A percentile compares a stretch with the other conserved stretches of the same genome.
phyloP scores from a whole-genome alignment of 305 asterid species.

The Ruellia speciosa region DNA sequence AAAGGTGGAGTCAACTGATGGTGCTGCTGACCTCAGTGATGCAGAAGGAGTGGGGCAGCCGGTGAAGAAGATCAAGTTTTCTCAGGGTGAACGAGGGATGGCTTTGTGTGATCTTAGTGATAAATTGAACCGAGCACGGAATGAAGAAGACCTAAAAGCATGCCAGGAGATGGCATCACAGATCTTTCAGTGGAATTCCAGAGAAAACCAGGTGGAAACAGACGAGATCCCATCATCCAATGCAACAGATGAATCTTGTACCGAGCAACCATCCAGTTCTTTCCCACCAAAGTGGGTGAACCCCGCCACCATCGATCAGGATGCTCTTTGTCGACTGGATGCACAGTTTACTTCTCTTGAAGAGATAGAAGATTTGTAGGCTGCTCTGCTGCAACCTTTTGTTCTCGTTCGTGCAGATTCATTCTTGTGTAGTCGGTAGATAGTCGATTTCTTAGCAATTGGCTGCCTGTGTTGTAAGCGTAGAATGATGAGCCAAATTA shows the following conservation, averaged over 20 bases:
- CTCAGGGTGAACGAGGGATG: conserved; percentile 37
- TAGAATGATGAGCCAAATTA: conserved; percentile 8
- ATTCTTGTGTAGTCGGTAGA: conserved; percentile 8
- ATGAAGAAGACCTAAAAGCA: conserved; percentile 60
- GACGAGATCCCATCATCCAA: conserved; percentile 16
- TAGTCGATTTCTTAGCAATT: neutral
- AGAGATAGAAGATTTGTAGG: conserved; percentile 52
- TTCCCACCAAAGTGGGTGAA: conserved; percentile 53
- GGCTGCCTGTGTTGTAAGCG: neutral
- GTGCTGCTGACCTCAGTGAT: conserved; percentile 32
- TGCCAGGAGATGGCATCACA: conserved; percentile 49
- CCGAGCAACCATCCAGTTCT: conserved; percentile 18
- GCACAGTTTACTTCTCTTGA: conserved; percentile 55
- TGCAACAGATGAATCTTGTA: conserved; percentile 16
- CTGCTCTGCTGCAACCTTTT: neutral
- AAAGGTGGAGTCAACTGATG: conserved; percentile 31
- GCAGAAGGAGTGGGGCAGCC: conserved; percentile 35
- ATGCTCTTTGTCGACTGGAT: conserved; percentile 40
- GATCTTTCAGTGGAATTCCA: conserved; percentile 33
- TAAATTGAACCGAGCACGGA: conserved; percentile 66
- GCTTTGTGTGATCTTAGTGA: conserved; percentile 54
- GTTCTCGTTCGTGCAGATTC: conserved; percentile 5
- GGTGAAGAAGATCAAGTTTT: conserved; percentile 46
- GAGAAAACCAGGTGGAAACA: conserved; percentile 22
- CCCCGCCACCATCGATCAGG: conserved; percentile 34